phyloP scores from a whole-genome alignment of 1,284 basidiomycete species.

The Apiotrichum gracile region DNA sequence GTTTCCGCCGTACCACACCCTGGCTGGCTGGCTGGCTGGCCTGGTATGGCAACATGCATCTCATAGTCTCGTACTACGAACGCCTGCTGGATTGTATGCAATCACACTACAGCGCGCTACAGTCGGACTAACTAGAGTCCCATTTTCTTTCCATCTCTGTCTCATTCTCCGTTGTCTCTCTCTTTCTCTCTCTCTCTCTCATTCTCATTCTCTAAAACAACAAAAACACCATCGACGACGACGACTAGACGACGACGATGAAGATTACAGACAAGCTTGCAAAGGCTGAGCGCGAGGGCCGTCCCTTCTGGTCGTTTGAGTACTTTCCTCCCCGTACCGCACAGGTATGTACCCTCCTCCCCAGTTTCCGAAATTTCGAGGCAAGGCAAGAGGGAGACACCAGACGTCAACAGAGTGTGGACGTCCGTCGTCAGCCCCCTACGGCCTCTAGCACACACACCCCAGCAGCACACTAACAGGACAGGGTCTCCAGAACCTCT shows the following conservation, averaged over 20 bases:
- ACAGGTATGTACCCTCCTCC: slow-evolving; percentile 56
- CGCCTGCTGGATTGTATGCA: too few species aligned
- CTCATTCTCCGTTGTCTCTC: not conserved
- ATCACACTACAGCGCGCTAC: too few species aligned
- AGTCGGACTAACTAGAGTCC: too few species aligned
- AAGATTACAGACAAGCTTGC: slow-evolving; percentile 87
- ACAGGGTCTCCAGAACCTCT: slow-evolving; percentile 84
- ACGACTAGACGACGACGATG: slow-evolving; percentile 54
- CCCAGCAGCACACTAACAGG: slow-evolving; percentile 15
- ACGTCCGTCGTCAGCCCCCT: not conserved
- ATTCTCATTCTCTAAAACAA: not conserved
- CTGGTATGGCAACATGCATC: too few species aligned
- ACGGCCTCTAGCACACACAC: too few species aligned
- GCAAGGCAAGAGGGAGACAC: not conserved
- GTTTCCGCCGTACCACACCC: too few species aligned
- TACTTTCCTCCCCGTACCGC: slow-evolving; percentile 94
- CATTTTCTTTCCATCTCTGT: not conserved
- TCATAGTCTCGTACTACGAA: too few species aligned
- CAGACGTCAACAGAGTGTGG: not conserved
- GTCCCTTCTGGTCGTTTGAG: slow-evolving; percentile 92
- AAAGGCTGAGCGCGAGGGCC: slow-evolving; percentile 70
- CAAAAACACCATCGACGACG: not conserved
- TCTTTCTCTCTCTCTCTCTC: not conserved
- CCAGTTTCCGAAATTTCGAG: not conserved
- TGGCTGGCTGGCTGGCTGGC: too few species aligned